phyloP scores from a whole-genome alignment of 495 filamentous ascomycete genomes.

The Penicillium daleae region DNA sequence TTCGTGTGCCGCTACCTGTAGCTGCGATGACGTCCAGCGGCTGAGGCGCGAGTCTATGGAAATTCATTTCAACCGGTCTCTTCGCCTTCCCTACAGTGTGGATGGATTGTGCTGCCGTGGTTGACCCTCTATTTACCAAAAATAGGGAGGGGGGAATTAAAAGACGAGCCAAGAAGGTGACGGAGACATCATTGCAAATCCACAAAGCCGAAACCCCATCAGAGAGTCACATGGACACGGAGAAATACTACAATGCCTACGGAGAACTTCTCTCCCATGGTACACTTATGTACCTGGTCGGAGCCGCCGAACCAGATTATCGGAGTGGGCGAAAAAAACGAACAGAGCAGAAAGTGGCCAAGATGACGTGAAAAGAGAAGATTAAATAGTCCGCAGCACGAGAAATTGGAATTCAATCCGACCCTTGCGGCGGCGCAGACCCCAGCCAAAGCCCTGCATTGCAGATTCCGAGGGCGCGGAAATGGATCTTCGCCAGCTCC shows the following conservation, averaged over 20 bases:
- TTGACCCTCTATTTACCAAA: neutral
- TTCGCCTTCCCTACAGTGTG: neutral
- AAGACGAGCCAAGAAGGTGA: conserved; percentile 16
- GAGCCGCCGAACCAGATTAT: conserved; percentile 1
- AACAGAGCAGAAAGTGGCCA: neutral
- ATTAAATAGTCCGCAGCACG: neutral
- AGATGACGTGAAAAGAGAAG: neutral
- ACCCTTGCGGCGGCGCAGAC: conserved; percentile 18
- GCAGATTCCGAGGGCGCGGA: conserved; percentile 20
- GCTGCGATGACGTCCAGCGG: conserved; percentile 17
- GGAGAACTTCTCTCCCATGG: neutral
- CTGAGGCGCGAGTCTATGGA: conserved; percentile 23
- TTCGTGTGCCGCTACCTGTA: conserved; percentile 14
- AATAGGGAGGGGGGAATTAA: too few species aligned
- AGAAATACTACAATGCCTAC: neutral
- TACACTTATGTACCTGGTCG: neutral
- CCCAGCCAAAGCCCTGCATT: conserved; percentile 25
- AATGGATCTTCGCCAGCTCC: conserved; percentile 28
- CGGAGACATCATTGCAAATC: neutral
- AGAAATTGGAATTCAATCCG: conserved; percentile 12
- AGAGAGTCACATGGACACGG: conserved; percentile 5
- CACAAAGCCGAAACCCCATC: conserved; percentile 1
- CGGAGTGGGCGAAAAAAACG: neutral
- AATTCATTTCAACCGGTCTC: conserved; percentile 10
- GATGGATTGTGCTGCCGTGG: neutral